Evolutionary conservation across 2,329 filamentous ascomycete species (phyloP), one percentile per base, ranked within the genome.

Genomic region (Neonectria ditissima): DNA sequence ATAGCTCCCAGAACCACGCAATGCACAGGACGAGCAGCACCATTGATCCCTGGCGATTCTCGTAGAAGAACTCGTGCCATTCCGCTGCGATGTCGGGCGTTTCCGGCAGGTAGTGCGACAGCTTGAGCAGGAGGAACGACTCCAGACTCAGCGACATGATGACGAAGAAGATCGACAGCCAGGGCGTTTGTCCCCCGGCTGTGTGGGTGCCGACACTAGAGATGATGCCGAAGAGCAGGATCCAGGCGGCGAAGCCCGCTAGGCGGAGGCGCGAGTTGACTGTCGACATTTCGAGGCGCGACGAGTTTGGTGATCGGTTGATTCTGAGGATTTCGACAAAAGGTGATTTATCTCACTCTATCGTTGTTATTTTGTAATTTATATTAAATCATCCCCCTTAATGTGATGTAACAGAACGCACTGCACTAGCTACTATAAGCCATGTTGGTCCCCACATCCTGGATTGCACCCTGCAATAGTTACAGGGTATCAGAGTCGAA

Each of bases 101-200:
- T 2, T 30, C 7, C 13, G 62, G 55, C 20, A 72, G 53, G 44
- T 66, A 66, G 3, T 65, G 64, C 13, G 66, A 66, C n/a, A 57
- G 53, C 8, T 72, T 73, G 55, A 70, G 63, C n/a, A 73, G 44
- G 34, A 73, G 67, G 30, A 73, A 73, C 9, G 56, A 30, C 44
- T 70, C 62, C 13, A 73, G 45, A 7, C 44, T 47, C 24, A 69
- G 45, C 2, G 65, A 37, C 18, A 63, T 20, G 44, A 70, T 37
- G 18, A 59, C 45, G 6, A 64, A 20, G 8, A 62, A 14, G 32
- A 53, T 41, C 8, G 30, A 41, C n/a, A 47, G 43, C 22, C 20
- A 65, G 5, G 13, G 7, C 5, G 14, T 14, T 9, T 45, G 0
- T 14, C 39, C 5, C 22, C 16, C 39, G 26, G 37, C n/a, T 45